These are phyloP conservation scores for Phoma sp. DNA, from an alignment of 2,329 filamentous ascomycete species.

Conservation along the genomic window DNA sequence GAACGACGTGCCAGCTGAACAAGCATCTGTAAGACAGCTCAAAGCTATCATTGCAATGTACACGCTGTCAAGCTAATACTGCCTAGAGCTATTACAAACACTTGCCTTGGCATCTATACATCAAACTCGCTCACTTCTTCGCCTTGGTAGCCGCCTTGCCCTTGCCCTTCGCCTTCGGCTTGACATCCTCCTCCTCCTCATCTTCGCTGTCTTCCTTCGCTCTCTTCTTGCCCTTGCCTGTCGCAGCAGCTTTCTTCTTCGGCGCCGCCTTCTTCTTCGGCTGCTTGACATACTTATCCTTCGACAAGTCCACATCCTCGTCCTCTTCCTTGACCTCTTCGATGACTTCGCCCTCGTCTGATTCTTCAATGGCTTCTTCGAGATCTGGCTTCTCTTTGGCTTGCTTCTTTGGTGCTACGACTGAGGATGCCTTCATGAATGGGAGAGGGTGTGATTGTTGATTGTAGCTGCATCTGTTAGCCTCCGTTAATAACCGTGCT, in stretches of 20 bases:
- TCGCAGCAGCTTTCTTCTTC: slow-evolving; percentile 55
- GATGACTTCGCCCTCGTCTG: slow-evolving; percentile 68
- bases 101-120: not conserved
- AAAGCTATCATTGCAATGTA: slow-evolving; percentile 6
- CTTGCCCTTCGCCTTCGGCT: slow-evolving; percentile 57
- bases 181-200: slow-evolving; percentile 56
- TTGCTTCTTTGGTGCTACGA: slow-evolving; percentile 74
- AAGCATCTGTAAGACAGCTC: not conserved
- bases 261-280: slow-evolving; percentile 75
- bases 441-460: slow-evolving; percentile 84
- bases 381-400: slow-evolving; percentile 85
- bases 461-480: slow-evolving; percentile 73
- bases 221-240: slow-evolving; percentile 49
- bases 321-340: slow-evolving; percentile 66
- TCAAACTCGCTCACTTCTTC: slow-evolving; percentile 23
- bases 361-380: slow-evolving; percentile 94
- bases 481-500: not conserved
- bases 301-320: slow-evolving; percentile 82
- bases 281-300: slow-evolving; percentile 95
- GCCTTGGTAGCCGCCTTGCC: slow-evolving; percentile 51
- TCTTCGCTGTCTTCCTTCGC: slow-evolving; percentile 46
- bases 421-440: slow-evolving; percentile 91
- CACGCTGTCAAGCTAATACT: slow-evolving; percentile 1
- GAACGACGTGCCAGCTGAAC: not conserved
- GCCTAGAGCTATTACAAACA: not conserved